Conservation (phyloP, 164 flowering plant genomes). For the Cinnamomum chago region DNA sequence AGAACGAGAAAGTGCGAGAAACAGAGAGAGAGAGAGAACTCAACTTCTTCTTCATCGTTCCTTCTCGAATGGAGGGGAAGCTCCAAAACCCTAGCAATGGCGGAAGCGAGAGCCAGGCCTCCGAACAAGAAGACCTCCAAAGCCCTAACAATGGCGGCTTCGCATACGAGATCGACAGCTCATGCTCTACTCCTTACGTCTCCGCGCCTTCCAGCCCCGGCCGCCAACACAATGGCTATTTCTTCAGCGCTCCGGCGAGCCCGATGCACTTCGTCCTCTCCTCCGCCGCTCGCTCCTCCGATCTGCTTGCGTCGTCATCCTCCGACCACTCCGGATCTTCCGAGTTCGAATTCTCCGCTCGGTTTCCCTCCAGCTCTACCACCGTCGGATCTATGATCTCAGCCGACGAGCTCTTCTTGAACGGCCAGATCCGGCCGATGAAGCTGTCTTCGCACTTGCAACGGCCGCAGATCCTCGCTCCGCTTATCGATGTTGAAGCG, state of each 20-base stretch:
- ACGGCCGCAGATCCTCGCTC: constrained; percentile 48
- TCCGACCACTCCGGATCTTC: neutral
- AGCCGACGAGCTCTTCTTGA: constrained; percentile 70
- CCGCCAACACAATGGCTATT: constrained; percentile 35
- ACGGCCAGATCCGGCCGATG: constrained; percentile 82
- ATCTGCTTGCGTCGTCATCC: constrained; percentile 6
- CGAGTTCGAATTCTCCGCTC: constrained; percentile 62
- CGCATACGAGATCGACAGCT: constrained; percentile 42
- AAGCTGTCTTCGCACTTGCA: constrained; percentile 56
- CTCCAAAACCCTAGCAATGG: constrained; percentile 20
- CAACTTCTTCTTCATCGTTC: neutral
- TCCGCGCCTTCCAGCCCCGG: constrained; percentile 69
- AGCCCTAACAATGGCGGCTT: constrained; percentile 22
- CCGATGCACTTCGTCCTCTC: constrained; percentile 47
- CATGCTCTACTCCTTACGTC: constrained; percentile 69
- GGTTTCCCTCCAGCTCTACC: constrained; percentile 22
- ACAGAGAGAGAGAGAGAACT: neutral
- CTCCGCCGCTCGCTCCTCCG: constrained; percentile 10
- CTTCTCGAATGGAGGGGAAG: constrained; percentile 1
- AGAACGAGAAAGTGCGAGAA: too few relatives aligned
- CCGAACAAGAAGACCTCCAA: constrained; percentile 21
- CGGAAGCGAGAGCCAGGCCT: constrained; percentile 6
- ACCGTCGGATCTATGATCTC: constrained; percentile 49
- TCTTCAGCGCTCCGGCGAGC: constrained; percentile 70
- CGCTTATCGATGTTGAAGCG: constrained; percentile 44